phyloP scores from a whole-genome alignment of 306 rosid species.

The Trichosanthes truncata region DNA sequence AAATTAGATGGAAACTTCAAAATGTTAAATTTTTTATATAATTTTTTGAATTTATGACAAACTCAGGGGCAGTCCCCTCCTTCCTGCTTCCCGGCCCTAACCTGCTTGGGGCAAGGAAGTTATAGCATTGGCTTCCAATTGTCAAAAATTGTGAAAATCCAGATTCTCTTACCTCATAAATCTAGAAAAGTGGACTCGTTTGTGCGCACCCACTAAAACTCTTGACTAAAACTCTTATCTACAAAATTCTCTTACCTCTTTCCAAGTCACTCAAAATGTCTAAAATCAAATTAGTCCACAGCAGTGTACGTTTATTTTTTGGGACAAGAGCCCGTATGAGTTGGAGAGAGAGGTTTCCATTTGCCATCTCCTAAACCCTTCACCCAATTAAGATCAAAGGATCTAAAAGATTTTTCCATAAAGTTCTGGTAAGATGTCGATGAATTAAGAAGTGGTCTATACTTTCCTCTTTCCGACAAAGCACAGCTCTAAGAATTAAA shows the following conservation, averaged over 20 bases:
- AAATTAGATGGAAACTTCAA: not conserved
- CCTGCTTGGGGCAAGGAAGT: not conserved
- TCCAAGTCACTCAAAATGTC: not conserved
- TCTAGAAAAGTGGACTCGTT: not conserved
- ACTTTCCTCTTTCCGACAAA: not conserved
- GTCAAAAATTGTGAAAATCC: not conserved
- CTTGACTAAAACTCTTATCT: not conserved
- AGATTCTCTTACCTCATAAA: not conserved
- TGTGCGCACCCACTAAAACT: not conserved
- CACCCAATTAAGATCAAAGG: not conserved
- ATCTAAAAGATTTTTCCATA: not conserved
- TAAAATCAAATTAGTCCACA: not conserved
- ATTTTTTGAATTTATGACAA: not conserved
- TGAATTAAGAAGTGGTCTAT: not conserved
- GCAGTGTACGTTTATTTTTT: not conserved
- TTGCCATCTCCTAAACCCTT: not conserved
- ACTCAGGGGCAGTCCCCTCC: not conserved
- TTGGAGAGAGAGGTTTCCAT: not conserved
- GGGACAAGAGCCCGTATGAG: not conserved
- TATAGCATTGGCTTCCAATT: not conserved
- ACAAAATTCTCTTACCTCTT: not conserved
- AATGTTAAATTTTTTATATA: no score
- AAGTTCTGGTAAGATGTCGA: not conserved
- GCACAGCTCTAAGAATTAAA: not conserved
- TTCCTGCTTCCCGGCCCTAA: not conserved